phyloP scores from a whole-genome alignment of 2,329 filamentous ascomycete genomes.

The Aureobasidium sp. region DNA sequence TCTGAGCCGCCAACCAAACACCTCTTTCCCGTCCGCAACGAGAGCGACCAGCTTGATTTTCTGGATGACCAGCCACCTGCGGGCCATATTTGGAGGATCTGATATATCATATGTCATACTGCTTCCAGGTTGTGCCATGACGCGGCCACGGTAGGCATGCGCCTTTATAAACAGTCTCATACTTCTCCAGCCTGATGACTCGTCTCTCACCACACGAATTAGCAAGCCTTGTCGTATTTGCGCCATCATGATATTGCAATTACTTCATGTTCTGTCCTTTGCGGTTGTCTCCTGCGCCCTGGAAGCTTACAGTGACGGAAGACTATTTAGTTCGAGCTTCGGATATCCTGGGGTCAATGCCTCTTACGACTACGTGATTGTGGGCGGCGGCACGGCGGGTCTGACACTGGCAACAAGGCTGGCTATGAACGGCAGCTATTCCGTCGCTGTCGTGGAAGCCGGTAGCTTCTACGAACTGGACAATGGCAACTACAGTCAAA shows the following conservation, averaged over 20 bases:
- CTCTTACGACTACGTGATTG: constrained; percentile 21
- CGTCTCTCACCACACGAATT: not conserved
- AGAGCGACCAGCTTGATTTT: too few relatives aligned
- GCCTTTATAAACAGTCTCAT: not conserved
- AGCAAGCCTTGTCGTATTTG: not conserved
- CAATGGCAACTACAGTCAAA: constrained; percentile 24
- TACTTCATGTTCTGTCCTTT: not conserved
- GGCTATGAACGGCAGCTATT: constrained; percentile 17
- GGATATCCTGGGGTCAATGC: not conserved
- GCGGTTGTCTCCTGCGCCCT: not conserved
- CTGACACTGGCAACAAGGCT: constrained; percentile 21
- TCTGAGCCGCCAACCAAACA: too few relatives aligned
- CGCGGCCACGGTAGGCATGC: not conserved
- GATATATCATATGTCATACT: not conserved
- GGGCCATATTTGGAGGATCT: not conserved
- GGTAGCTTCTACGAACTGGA: constrained; percentile 22
- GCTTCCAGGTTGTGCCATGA: not conserved
- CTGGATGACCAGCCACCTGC: too few relatives aligned
- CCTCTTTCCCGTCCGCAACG: too few relatives aligned
- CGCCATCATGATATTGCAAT: not conserved
- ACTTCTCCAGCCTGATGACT: not conserved
- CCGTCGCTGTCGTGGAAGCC: constrained; percentile 24
- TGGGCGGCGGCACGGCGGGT: constrained; percentile 20
- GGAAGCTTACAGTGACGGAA: not conserved
- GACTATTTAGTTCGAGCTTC: not conserved